Conservation (phyloP, 2,329 filamentous ascomycete species). For the Paracoccidioides brasiliensis region DNA sequence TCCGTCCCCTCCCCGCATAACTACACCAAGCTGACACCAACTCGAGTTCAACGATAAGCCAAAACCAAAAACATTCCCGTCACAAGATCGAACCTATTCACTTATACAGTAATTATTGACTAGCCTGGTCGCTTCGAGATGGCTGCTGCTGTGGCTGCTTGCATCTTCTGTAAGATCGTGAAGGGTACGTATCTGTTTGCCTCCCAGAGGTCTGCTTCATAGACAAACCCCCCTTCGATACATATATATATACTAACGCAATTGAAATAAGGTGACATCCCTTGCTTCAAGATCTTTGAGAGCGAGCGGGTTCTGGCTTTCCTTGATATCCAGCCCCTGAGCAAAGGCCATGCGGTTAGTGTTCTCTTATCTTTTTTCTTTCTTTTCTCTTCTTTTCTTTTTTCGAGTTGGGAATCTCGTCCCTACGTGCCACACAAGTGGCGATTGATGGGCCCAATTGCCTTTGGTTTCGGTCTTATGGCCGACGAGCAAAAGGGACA, state of each 20-base stretch:
- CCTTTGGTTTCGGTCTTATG: neutral
- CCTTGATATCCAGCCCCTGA: slow-evolving; percentile 86
- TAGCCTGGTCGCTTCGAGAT: slow-evolving; percentile 3
- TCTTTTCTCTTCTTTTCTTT: neutral
- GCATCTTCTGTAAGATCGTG: slow-evolving; percentile 98
- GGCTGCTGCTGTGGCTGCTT: slow-evolving; percentile 40
- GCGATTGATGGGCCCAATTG: neutral
- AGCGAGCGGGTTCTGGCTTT: slow-evolving; percentile 89
- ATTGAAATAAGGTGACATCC: slow-evolving; percentile 63
- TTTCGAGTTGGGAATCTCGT: neutral
- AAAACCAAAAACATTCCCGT: too few relatives aligned
- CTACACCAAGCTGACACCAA: neutral
- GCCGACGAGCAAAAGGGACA: neutral
- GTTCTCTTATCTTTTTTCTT: neutral
- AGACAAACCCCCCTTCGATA: neutral
- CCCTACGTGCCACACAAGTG: neutral
- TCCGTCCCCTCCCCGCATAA: neutral
- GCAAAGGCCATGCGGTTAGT: slow-evolving; percentile 74
- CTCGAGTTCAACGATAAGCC: too few relatives aligned
- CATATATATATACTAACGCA: slow-evolving; percentile 3
- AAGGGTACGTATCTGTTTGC: slow-evolving; percentile 49
- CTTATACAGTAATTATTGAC: neutral
- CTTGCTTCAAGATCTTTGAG: slow-evolving; percentile 91
- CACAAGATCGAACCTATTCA: too few relatives aligned
- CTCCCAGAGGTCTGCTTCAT: slow-evolving; percentile 7